Evolutionary conservation across 345 rosid genomes (phyloP).

Genomic region (Syzygium oleosum): DNA sequence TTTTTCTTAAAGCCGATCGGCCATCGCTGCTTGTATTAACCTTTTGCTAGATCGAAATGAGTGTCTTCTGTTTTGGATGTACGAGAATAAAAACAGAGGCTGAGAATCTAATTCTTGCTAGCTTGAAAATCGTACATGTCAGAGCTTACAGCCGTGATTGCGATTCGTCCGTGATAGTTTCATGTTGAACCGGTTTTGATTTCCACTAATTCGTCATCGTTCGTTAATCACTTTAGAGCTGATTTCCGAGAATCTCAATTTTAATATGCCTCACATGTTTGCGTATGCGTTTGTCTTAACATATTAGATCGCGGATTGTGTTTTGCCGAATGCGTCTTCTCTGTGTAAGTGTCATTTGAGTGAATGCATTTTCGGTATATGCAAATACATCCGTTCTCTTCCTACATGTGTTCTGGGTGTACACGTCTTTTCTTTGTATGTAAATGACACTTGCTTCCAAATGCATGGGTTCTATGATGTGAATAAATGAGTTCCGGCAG

Average conservation of each 20-base stretch:
- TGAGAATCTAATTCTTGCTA: no score
- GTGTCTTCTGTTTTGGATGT: no score
- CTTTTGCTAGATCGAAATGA: no score
- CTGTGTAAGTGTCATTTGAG: not conserved
- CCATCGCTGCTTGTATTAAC: no score
- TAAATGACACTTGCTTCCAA: not conserved
- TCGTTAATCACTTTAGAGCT: not conserved
- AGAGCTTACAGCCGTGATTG: not conserved
- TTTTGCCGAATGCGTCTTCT: not conserved
- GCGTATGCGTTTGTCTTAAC: accelerated
- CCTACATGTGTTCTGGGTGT: not conserved
- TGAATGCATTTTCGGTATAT: not conserved
- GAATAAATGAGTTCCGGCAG: not conserved
- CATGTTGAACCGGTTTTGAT: not conserved
- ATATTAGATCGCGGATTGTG: not conserved
- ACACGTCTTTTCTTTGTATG: not conserved
- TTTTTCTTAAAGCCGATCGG: no score
- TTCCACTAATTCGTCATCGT: not conserved
- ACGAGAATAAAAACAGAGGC: no score
- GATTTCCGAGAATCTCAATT: not conserved
- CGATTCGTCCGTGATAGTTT: not conserved
- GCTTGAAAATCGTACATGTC: not conserved
- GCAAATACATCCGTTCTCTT: not conserved
- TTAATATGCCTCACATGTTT: not conserved
- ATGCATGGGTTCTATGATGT: not conserved